Evolutionary conservation across 108 stramenopile genomes (phyloP).

Genomic region (Cyclostephanos invisitatus): DNA sequence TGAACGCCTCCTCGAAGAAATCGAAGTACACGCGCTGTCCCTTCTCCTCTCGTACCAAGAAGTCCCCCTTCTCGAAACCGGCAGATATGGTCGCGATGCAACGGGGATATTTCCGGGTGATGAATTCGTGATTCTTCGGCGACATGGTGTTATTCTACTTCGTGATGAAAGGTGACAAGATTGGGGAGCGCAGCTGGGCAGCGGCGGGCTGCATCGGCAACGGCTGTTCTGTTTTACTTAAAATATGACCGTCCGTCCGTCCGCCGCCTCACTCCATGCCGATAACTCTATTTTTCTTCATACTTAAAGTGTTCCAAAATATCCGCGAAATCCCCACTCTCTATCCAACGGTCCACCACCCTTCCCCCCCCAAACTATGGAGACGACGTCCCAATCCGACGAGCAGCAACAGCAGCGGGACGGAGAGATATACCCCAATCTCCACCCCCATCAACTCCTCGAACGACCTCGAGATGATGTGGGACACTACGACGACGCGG

Average conservation of each 20-base stretch:
- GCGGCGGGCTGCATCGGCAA: no score
- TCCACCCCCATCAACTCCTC: background rate
- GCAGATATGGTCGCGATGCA: slow-evolving; percentile 86
- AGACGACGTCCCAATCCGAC: background rate
- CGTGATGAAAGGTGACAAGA: no score
- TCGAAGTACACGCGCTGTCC: slow-evolving; percentile 88
- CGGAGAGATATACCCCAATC: no score
- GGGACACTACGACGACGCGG: background rate
- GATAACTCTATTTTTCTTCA: no score
- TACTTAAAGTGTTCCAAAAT: no score
- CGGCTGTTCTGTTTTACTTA: no score
- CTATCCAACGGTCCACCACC: background rate
- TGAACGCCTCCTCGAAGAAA: slow-evolving; percentile 83
- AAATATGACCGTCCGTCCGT: no score
- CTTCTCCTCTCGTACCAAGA: slow-evolving; percentile 88
- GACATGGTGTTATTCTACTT: background rate
- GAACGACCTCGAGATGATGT: background rate
- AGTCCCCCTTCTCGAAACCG: slow-evolving; percentile 91
- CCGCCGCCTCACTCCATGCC: no score
- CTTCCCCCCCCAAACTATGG: background rate
- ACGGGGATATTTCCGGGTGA: slow-evolving; percentile 47
- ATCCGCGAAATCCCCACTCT: no score
- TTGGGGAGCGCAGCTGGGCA: no score
- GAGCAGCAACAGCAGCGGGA: background rate
- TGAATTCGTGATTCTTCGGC: slow-evolving; percentile 12